Evolutionary conservation across 1,284 basidiomycete species (phyloP), one percentile per base, ranked within the genome.

Genomic region (Malassezia furfur): DNA sequence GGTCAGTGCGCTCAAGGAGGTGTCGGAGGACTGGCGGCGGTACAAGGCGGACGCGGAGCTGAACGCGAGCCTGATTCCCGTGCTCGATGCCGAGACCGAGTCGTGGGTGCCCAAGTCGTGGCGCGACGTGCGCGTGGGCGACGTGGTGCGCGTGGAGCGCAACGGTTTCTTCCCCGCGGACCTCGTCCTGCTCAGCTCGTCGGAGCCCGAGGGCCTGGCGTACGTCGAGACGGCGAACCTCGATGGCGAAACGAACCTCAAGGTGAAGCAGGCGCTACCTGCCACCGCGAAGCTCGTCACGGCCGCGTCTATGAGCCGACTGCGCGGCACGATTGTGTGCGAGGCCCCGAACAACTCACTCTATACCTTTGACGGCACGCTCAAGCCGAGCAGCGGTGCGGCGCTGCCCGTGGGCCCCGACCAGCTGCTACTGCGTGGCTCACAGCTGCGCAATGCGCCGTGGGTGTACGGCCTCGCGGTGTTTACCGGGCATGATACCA

Each of bases 201-300:
- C 87, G 66, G 94, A 98, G 74, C 93, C 94, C 0, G 93, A 98
- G 74, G 91, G 94, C 0, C 78, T 96, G 41, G 96, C 91, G 67
- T 98, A 96, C 70, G 88, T 98, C 61, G 93, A 98, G 77, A 98
- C 93, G 0, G 87, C 88, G 32, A 98, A 99, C 75, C 80, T 99
- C 21, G 94, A 98, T 69, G 93, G 91, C 22, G 93, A 98, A 79
- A 99, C 94, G 5, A 98, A 98, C 72, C 80, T 98, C 64, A 99
- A 98, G 79, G 96, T 98, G 78, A 96, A 98, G 75, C 91, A 98
- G 77, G 88, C 88, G 0, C 86, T 86, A 15, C 80, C 87, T 0
- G 83, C 88, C 25, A 96, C 91, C 0, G 78, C 87, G 0, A 70
- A 80, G 11, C 79, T 96, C 39, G 90, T 84, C 10, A 83, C 86